phyloP scores from a whole-genome alignment of 805 yeast genomes.

The Osmozyma mogii region DNA sequence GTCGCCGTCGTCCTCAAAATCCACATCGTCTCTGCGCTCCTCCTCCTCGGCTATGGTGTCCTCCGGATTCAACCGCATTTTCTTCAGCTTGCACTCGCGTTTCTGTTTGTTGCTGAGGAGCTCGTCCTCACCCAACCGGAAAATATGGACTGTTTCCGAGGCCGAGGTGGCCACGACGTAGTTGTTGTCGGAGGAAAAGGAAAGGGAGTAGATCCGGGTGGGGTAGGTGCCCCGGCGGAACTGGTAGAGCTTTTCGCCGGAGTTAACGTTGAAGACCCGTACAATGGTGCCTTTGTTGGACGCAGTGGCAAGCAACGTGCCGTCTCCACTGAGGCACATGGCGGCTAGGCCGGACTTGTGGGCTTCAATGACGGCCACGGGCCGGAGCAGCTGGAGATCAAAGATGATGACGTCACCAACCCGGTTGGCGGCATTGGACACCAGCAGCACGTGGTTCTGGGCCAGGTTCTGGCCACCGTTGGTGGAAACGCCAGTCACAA shows the following conservation, averaged over 20 bases:
- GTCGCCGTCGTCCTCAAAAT: conserved; percentile 17
- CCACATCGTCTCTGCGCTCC: conserved; percentile 6
- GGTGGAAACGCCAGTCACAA: conserved; percentile 33
- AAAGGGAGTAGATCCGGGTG: conserved; percentile 67
- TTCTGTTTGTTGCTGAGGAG: conserved; percentile 32
- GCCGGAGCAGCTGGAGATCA: conserved; percentile 67
- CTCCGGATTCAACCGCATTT: conserved; percentile 6
- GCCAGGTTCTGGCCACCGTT: conserved; percentile 34
- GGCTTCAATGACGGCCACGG: conserved; percentile 76
- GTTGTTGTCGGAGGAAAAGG: conserved; percentile 63
- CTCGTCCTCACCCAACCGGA: conserved; percentile 56
- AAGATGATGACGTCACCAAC: conserved; percentile 73
- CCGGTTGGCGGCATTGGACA: conserved; percentile 34
- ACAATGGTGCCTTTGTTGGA: conserved; percentile 86
- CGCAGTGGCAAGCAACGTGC: conserved; percentile 78
- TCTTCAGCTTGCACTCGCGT: conserved; percentile 10
- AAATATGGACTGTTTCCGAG: conserved; percentile 89
- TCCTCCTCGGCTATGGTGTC: conserved; percentile 24
- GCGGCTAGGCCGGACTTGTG: conserved; percentile 73
- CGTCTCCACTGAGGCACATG: conserved; percentile 64
- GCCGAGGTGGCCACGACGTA: conserved; percentile 79
- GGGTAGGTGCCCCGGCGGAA: conserved; percentile 84
- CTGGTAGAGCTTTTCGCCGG: conserved; percentile 58
- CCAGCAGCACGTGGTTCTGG: conserved; percentile 32
- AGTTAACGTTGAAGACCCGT: conserved; percentile 64